Base-by-base conservation (phyloP, 768 basidiomycete species). In the Pleurotus sapidus region DNA sequence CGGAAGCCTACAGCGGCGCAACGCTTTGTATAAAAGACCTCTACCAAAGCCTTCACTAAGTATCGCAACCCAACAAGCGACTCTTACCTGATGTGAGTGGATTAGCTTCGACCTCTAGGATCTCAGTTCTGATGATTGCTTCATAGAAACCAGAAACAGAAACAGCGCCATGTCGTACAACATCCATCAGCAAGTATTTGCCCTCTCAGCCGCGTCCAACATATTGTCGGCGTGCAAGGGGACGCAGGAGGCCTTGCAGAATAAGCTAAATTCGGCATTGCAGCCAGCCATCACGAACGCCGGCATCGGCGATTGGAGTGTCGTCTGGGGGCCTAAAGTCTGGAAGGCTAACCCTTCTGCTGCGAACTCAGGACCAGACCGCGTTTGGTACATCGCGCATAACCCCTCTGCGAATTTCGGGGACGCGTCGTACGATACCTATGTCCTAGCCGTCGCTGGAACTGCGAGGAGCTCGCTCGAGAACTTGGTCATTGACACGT, bases 371-470 rank as follows among this genome's bases (percentile, higher is more conserved):
- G 56, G 42, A 14, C 42, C 56, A 4, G 56, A 57, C 27, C 56
- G 48, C 17, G 40, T 34, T 15, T 57, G 45, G 56, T 46, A 37
- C 12, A 30, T 57, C 24, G 46, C 48, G 9, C 30, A 7, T 46
- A 48, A 48, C 30, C 30, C 56, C 4, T 20, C 56, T 4, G 56
- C 48, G 7, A 48, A 5, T 4, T 57, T 57, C 45, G 56, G 43
- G 9, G 56, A 57, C 15, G 56, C 18, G 6, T n/a, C 27, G 5
- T 40, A 57, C 25, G 56, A 57, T 5, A 38, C 46, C 3, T 49
- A 57, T 8, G 56, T 57, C 4, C 25, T 57, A 17, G 40, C 56
- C 38, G 48, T 57, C 27, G 39, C 56, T 4, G 56, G 56, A 5
- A 57, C 46, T 2, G 56, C 46, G 15, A 1, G 3, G 2, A 7